phyloP scores from a whole-genome alignment of 225 moss, liverwort and hornwort species.

The Straminergon stramineum region DNA sequence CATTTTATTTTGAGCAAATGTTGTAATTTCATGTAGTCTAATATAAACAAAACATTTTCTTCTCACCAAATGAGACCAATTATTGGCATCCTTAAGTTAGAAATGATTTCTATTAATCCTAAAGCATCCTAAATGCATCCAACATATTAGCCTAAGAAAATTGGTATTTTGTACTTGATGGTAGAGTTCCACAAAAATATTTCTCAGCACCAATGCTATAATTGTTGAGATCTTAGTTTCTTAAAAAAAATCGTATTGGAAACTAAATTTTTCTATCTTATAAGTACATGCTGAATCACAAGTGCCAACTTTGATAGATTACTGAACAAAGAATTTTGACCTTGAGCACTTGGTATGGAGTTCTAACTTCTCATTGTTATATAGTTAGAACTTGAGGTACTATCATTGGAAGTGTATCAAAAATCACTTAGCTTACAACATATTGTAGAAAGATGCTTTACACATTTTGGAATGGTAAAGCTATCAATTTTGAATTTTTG shows the following conservation, averaged over 20 bases:
- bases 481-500: not conserved
- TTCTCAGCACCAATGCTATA: not conserved
- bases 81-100: not conserved
- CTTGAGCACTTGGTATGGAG: rapidly evolving
- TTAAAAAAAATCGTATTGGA: not conserved
- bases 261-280: not conserved
- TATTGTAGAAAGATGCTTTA: not conserved
- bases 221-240: not conserved
- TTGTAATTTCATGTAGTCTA: too few species aligned
- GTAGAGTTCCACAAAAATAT: rapidly evolving
- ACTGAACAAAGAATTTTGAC: rapidly evolving
- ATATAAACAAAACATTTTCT: not conserved
- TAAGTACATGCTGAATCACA: not conserved
- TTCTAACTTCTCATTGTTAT: not conserved
- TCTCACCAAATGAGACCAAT: not conserved
- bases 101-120: not conserved
- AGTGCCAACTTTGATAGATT: not conserved
- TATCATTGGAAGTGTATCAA: not conserved
- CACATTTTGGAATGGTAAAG: too few species aligned
- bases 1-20: not conserved
- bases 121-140: not conserved
- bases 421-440: not conserved
- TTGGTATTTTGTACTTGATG: rapidly evolving
- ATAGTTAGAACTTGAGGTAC: not conserved
- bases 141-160: not conserved